These are phyloP conservation scores for Acanthamoeba royreba DNA, from an alignment of 208 protist genomes.

Conservation along the genomic window DNA sequence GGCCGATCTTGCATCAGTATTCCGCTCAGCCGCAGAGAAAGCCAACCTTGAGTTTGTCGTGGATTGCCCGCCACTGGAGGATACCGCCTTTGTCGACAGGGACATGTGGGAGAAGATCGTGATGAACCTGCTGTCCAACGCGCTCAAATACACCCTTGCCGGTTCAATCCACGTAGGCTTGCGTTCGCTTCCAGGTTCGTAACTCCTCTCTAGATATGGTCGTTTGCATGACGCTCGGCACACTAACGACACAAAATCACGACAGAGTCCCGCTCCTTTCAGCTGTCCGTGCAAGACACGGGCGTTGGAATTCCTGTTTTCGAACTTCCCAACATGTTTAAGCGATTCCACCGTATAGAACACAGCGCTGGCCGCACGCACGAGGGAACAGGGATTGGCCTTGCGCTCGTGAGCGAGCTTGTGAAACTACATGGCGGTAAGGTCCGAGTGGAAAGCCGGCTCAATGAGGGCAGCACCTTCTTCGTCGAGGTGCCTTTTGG, in stretches of 20 bases:
- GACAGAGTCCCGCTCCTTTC: not conserved
- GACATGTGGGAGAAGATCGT: conserved; percentile 57
- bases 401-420: conserved; percentile 61
- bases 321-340: conserved; percentile 49
- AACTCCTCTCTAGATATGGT: not conserved
- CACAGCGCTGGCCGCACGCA: conserved; percentile 17
- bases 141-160: conserved; percentile 63
- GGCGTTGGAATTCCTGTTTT: not conserved
- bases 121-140: conserved; percentile 56
- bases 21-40: not conserved
- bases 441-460: not conserved
- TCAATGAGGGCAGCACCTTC: not conserved
- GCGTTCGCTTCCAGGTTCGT: not conserved
- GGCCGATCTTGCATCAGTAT: not conserved
- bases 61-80: not conserved
- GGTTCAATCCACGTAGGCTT: not conserved
- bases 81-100: conserved; percentile 14
- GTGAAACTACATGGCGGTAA: conserved; percentile 61
- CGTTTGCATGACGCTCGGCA: not conserved
- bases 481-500: not conserved
- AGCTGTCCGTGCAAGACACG: conserved; percentile 19
- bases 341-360: conserved; percentile 60
- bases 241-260: not conserved
- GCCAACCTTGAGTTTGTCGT: not conserved
- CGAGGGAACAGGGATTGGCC: conserved; percentile 55